A percentile compares a stretch with the other conserved stretches of the same genome.
Conservation (phyloP, 257 asterid species). For the Petrea volubilis region DNA sequence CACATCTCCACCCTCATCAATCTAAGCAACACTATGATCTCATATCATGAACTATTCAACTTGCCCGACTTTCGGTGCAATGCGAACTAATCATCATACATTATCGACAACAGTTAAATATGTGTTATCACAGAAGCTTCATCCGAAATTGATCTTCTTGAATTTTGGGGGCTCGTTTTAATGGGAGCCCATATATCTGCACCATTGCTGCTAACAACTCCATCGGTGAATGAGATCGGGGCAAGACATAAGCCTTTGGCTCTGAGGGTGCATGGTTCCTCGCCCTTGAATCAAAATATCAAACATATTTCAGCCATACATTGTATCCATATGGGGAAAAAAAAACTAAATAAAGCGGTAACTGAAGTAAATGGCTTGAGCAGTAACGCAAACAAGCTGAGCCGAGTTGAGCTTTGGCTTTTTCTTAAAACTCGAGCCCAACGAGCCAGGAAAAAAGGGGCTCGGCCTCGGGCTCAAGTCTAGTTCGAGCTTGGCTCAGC, state of each 20-base stretch:
- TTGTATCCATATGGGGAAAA: no score
- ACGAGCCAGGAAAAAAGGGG: no score
- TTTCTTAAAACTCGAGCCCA: no score
- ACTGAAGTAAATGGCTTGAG: no score
- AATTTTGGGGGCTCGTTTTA: constrained; percentile 40
- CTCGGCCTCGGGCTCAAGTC: no score
- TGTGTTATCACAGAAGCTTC: constrained; percentile 27
- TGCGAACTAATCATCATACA: neutral
- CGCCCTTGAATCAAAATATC: constrained; percentile 32
- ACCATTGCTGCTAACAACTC: constrained; percentile 80
- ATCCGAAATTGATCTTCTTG: constrained; percentile 27
- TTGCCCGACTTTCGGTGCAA: neutral
- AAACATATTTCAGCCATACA: neutral
- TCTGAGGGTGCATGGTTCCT: constrained; percentile 51
- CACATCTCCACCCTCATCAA: neutral
- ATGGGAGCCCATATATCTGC: constrained; percentile 98
- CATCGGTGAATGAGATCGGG: constrained; percentile 60
- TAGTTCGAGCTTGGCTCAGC: no score
- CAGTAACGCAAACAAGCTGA: no score
- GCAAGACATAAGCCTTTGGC: constrained; percentile 76
- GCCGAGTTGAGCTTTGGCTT: no score
- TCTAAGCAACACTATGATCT: constrained; percentile 11
- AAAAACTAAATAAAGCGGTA: no score
- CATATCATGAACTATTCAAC: constrained; percentile 6
- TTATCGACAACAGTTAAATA: neutral